Evolutionary conservation across 2,329 filamentous ascomycete genomes (phyloP).

Genomic region (Knufia fluminis): DNA sequence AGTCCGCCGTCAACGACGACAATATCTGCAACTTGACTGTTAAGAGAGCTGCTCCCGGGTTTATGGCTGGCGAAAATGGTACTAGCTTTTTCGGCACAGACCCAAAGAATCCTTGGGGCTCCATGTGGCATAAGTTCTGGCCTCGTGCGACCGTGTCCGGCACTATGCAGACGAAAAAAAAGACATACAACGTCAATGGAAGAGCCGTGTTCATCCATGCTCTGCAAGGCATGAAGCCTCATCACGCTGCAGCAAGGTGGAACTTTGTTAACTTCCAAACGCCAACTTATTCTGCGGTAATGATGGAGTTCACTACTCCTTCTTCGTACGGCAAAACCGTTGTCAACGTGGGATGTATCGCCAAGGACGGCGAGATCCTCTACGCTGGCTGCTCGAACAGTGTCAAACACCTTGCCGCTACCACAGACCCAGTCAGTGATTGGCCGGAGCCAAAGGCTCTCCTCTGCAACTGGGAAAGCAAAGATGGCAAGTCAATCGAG

Average conservation of each 20-base stretch:
- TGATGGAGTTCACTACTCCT: slow-evolving; percentile 96
- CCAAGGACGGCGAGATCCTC: slow-evolving; percentile 71
- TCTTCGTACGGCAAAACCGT: slow-evolving; percentile 80
- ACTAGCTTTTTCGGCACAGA: slow-evolving; percentile 82
- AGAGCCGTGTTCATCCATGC: slow-evolving; percentile 72
- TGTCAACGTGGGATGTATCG: slow-evolving; percentile 72
- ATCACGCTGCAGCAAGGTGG: slow-evolving; percentile 87
- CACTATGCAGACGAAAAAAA: slow-evolving; percentile 71
- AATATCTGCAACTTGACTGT: slow-evolving; percentile 81
- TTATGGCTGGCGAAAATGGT: slow-evolving; percentile 75
- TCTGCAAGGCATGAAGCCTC: slow-evolving; percentile 97
- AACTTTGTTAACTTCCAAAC: slow-evolving; percentile 91
- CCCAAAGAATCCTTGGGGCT: slow-evolving; percentile 75
- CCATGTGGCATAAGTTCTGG: slow-evolving; percentile 91
- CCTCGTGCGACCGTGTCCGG: slow-evolving; percentile 75
- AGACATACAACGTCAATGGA: slow-evolving; percentile 73
- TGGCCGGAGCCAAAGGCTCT: slow-evolving; percentile 79
- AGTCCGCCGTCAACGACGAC: slow-evolving; percentile 72
- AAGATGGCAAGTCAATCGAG: slow-evolving; percentile 63
- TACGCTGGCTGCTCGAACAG: slow-evolving; percentile 58
- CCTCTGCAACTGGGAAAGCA: slow-evolving; percentile 70
- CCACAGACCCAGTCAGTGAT: slow-evolving; percentile 65
- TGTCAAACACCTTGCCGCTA: slow-evolving; percentile 59
- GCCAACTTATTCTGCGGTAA: slow-evolving; percentile 70
- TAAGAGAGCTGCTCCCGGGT: slow-evolving; percentile 66